These are phyloP conservation scores for Spinacia oleracea DNA, from an alignment of 179 eudicot species.

Conservation along the genomic window DNA sequence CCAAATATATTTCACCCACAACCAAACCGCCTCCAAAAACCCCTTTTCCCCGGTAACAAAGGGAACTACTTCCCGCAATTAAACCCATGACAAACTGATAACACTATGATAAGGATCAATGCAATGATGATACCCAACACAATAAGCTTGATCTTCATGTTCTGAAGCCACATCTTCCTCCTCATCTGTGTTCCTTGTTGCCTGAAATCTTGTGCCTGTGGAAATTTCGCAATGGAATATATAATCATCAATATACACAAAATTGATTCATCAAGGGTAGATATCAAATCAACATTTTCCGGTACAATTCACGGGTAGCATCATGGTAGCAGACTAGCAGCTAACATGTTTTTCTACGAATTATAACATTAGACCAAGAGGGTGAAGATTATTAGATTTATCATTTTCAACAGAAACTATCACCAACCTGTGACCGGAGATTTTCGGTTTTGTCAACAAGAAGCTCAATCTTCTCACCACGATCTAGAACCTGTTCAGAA, in stretches of 20 bases:
- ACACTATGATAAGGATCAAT: constrained; percentile 24
- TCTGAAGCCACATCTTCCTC: constrained; percentile 25
- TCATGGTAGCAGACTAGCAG: background rate
- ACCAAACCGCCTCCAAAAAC: background rate
- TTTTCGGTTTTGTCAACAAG: constrained; percentile 49
- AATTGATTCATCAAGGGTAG: background rate
- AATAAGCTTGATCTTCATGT: constrained; percentile 37
- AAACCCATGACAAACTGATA: constrained; percentile 24
- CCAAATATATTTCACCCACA: constrained; percentile 23
- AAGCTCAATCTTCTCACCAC: constrained; percentile 45
- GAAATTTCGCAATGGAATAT: background rate
- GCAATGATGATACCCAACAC: constrained; percentile 24
- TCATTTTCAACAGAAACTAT: background rate
- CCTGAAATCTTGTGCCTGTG: constrained; percentile 32
- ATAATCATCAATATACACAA: background rate
- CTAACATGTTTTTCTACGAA: background rate
- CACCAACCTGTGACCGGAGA: constrained; percentile 47
- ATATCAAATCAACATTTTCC: background rate
- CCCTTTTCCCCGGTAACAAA: background rate
- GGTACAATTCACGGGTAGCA: background rate
- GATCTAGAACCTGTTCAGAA: constrained; percentile 34
- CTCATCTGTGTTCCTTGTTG: constrained; percentile 30
- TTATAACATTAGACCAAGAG: background rate
- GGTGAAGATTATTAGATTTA: background rate
- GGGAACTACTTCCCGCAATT: constrained; percentile 20